These are phyloP conservation scores for Ophiognomonia clavigignenti-juglandacearum DNA, from an alignment of 2,329 filamentous ascomycete species.

Conservation along the genomic window DNA sequence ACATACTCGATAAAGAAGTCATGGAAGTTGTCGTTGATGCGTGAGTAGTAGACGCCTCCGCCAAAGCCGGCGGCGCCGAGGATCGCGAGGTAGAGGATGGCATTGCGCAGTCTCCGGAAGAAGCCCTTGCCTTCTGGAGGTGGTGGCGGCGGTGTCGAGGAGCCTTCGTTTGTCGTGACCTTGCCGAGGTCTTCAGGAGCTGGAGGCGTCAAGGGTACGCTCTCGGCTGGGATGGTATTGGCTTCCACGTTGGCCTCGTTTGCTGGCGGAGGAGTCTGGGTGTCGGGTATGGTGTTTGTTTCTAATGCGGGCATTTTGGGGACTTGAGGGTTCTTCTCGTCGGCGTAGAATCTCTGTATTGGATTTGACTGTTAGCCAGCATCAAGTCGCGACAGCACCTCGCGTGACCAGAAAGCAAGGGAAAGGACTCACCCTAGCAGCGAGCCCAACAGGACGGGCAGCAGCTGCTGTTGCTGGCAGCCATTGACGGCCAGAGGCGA, in stretches of 20 bases:
- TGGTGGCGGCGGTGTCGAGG: conserved; percentile 30
- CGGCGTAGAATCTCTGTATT: conserved; percentile 53
- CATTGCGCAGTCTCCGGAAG: conserved; percentile 69
- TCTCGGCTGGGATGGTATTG: conserved; percentile 31
- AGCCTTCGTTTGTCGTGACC: conserved; percentile 2
- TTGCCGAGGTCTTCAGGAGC: conserved; percentile 24
- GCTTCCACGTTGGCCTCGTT: conserved; percentile 32
- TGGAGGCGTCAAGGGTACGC: conserved; percentile 37
- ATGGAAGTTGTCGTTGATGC: conserved; percentile 95
- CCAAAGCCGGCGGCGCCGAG: conserved; percentile 75
- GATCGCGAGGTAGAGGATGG: conserved; percentile 71
- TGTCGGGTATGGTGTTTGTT: conserved; percentile 44
- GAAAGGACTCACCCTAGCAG: conserved; percentile 31
- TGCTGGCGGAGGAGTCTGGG: conserved; percentile 30
- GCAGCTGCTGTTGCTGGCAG: conserved; percentile 37
- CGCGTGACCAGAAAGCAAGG: conserved; percentile 17
- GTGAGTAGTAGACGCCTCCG: conserved; percentile 86
- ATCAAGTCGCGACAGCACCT: conserved; percentile 8
- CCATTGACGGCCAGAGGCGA: conserved; percentile 55
- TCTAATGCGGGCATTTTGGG: conserved; percentile 50
- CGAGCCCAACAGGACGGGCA: conserved; percentile 31
- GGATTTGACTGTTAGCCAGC: conserved; percentile 9
- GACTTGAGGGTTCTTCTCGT: conserved; percentile 44
- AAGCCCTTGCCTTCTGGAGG: conserved; percentile 51
- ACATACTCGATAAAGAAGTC: conserved; percentile 97